Conservation (phyloP, 306 rosid genomes). For the Fragaria nilgerrensis region DNA sequence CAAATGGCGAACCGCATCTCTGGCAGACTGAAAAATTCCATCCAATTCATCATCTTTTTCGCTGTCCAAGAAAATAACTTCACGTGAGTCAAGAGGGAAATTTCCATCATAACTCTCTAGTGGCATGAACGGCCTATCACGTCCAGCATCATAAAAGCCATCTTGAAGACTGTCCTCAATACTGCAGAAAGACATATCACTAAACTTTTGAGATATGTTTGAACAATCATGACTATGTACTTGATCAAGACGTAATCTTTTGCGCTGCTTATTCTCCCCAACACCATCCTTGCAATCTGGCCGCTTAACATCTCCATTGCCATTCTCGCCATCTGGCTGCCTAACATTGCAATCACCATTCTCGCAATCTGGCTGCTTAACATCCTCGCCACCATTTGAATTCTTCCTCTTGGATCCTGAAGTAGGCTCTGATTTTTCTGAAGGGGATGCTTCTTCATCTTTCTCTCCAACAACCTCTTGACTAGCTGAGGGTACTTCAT, state of each 20-base stretch:
- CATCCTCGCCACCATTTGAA: constrained; percentile 16
- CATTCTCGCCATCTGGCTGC: constrained; percentile 40
- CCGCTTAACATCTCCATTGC: background rate
- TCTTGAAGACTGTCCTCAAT: constrained; percentile 71
- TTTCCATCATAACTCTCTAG: constrained; percentile 68
- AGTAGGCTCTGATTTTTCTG: constrained; percentile 37
- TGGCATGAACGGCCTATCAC: constrained; percentile 87
- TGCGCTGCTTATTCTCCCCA: constrained; percentile 12
- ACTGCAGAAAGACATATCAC: constrained; percentile 63
- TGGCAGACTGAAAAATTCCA: constrained; percentile 67
- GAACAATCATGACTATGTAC: constrained; percentile 30
- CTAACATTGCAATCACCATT: constrained; percentile 25
- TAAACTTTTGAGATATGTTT: constrained; percentile 53
- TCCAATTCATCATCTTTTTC: constrained; percentile 81
- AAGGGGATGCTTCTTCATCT: constrained; percentile 47
- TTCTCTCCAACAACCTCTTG: constrained; percentile 41
- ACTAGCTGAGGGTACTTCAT: constrained; percentile 19
- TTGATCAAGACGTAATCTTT: background rate
- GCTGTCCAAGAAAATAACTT: constrained; percentile 84
- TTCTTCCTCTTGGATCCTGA: constrained; percentile 63
- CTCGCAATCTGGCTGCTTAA: constrained; percentile 39
- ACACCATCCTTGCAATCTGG: constrained; percentile 49
- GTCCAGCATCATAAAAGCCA: constrained; percentile 98
- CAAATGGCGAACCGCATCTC: constrained; percentile 49
- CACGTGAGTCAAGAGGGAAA: constrained; percentile 73